These are phyloP conservation scores for Hypholoma sublateritium DNA, from an alignment of 768 basidiomycete species.

Conservation along the genomic window DNA sequence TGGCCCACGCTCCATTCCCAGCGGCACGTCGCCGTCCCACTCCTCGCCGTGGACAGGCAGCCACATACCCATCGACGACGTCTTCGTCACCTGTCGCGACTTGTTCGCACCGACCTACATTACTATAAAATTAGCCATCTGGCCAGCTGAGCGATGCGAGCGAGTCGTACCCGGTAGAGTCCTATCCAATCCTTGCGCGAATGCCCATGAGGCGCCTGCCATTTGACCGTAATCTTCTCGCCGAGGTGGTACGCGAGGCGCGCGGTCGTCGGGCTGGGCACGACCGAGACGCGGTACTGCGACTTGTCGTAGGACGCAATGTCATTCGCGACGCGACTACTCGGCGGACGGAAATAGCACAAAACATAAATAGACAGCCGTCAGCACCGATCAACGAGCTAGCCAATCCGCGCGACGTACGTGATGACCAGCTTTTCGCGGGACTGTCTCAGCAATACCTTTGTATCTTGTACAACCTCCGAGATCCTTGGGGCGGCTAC, in stretches of 20 bases:
- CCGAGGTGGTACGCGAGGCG: constrained; percentile 80
- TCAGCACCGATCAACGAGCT: background rate
- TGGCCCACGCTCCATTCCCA: constrained; percentile 42
- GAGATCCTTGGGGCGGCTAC: constrained; percentile 85
- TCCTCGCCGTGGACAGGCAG: constrained; percentile 88
- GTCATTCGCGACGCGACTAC: constrained; percentile 78
- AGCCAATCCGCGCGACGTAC: constrained; percentile 43
- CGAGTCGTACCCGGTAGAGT: constrained; percentile 65
- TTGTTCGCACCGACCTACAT: constrained; percentile 83
- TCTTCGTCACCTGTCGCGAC: constrained; percentile 78
- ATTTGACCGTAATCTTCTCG: constrained; percentile 82
- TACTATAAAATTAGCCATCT: too few relatives aligned
- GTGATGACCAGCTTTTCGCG: constrained; percentile 90
- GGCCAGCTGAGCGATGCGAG: background rate
- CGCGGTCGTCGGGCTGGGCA: constrained; percentile 49
- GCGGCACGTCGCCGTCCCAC: constrained; percentile 86
- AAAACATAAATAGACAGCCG: background rate
- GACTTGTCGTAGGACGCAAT: constrained; percentile 76
- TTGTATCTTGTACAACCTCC: constrained; percentile 92
- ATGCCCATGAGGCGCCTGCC: constrained; percentile 85
- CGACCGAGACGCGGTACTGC: constrained; percentile 72
- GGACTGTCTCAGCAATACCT: constrained; percentile 86
- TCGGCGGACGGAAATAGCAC: background rate
- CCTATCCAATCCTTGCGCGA: constrained; percentile 97
- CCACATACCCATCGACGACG: constrained; percentile 90